A percentile compares a stretch with the other conserved stretches of the same genome.
Conservation (phyloP, 140 eudicot species). For the Oenanthe javanica region DNA sequence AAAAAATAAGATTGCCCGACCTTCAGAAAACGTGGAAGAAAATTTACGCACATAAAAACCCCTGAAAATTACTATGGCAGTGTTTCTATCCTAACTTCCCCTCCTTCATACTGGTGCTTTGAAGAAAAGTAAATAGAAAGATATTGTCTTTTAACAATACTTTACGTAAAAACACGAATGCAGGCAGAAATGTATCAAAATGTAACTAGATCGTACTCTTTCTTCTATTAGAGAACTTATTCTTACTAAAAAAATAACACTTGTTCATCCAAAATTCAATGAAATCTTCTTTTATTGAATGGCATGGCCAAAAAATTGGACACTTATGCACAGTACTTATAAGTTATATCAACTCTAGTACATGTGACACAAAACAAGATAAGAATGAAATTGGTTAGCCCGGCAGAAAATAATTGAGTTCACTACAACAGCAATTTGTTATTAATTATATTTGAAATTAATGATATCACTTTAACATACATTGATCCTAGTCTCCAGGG, state of each 20-base stretch:
- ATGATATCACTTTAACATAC: slow-evolving; percentile 71
- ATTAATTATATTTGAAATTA: too few relatives aligned
- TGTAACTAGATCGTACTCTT: too few relatives aligned
- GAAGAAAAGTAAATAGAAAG: background rate
- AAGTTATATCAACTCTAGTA: background rate
- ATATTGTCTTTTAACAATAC: background rate
- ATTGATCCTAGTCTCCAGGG: slow-evolving; percentile 92
- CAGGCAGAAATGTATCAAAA: background rate
- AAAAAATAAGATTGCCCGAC: background rate
- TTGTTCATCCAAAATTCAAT: too few relatives aligned
- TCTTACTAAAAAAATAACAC: too few relatives aligned
- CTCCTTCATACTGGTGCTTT: background rate
- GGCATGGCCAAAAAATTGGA: too few relatives aligned
- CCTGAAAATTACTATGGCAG: background rate
- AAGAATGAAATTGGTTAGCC: too few relatives aligned
- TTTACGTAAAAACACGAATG: background rate
- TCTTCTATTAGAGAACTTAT: too few relatives aligned
- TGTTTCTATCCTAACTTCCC: background rate
- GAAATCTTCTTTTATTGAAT: too few relatives aligned
- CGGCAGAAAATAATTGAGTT: too few relatives aligned
- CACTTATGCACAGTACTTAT: too few relatives aligned
- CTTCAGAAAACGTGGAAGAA: background rate
- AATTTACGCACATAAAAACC: background rate
- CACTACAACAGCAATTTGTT: too few relatives aligned
- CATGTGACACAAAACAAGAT: background rate